Evolutionary conservation across 768 basidiomycete species (phyloP).

Genomic region (Lepiota subincarnata): DNA sequence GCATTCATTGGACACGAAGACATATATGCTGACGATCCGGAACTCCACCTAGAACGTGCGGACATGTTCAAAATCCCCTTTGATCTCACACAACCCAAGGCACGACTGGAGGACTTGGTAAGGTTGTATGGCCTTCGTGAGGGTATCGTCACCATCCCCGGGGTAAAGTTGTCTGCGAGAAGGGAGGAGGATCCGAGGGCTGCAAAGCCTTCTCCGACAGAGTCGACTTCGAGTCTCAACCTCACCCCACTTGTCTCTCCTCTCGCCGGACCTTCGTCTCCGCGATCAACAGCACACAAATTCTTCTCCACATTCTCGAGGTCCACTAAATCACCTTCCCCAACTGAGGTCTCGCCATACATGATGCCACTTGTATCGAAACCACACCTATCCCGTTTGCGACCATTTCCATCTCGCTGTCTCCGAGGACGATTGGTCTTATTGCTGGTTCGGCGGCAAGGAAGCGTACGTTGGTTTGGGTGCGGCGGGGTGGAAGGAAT

Average conservation of each 20-base stretch:
- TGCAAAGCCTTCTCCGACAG: slow-evolving; percentile 2
- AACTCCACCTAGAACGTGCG: slow-evolving; percentile 59
- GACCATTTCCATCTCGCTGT: slow-evolving; percentile 36
- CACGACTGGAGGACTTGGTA: slow-evolving; percentile 74
- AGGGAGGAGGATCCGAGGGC: background rate
- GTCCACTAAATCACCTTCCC: background rate
- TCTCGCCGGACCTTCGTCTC: background rate
- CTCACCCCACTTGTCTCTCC: slow-evolving; percentile 1
- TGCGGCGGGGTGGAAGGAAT: slow-evolving; percentile 37
- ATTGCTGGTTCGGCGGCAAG: slow-evolving; percentile 23
- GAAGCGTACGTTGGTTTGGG: slow-evolving; percentile 54
- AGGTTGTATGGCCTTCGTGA: slow-evolving; percentile 35
- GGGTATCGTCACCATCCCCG: slow-evolving; percentile 35
- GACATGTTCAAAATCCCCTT: slow-evolving; percentile 79
- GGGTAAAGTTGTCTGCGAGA: background rate
- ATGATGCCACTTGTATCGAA: slow-evolving; percentile 4
- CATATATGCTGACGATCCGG: no score
- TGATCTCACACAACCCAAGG: slow-evolving; percentile 69
- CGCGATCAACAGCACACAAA: background rate
- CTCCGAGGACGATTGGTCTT: slow-evolving; percentile 35
- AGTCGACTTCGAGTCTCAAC: background rate
- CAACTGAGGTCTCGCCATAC: background rate
- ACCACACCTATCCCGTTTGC: slow-evolving; percentile 29
- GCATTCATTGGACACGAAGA: no score
- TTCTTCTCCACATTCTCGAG: slow-evolving; percentile 16